Conservation (phyloP, 306 rosid genomes). For the Arachis stenosperma region DNA sequence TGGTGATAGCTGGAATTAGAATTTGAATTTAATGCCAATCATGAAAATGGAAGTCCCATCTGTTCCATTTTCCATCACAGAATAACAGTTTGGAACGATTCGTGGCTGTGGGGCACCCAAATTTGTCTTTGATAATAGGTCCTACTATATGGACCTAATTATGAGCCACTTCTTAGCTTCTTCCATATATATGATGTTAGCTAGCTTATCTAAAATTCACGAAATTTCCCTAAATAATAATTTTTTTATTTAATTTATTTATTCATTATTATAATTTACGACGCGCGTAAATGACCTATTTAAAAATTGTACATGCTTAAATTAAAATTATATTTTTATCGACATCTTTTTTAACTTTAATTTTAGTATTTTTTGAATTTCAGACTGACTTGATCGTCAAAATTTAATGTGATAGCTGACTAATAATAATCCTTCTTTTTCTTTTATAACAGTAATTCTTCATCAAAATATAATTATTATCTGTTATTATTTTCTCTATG, state of each 20-base stretch:
- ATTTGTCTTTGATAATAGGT: conserved; percentile 46
- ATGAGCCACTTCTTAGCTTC: conserved; percentile 21
- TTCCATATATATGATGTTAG: conserved; percentile 6
- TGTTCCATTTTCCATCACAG: conserved; percentile 54
- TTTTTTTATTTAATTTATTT: conserved; percentile 1
- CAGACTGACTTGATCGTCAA: too few species aligned
- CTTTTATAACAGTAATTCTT: too few species aligned
- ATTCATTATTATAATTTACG: not conserved
- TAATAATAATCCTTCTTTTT: too few species aligned
- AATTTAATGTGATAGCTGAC: too few species aligned
- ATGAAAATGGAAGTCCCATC: conserved; percentile 50
- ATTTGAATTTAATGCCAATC: conserved; percentile 45
- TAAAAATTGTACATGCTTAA: too few species aligned
- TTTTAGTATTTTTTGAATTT: too few species aligned
- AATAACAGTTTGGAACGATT: conserved; percentile 54
- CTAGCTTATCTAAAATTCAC: conserved; percentile 34
- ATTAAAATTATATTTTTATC: too few species aligned
- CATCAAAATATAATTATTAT: too few species aligned
- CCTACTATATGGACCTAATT: conserved; percentile 33
- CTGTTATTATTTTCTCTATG: conserved; percentile 36
- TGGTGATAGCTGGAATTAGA: conserved; percentile 45
- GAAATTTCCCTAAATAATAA: conserved; percentile 15
- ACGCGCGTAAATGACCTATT: too few species aligned
- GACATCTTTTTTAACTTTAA: too few species aligned
- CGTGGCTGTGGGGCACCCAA: conserved; percentile 43